Percentiles rank a stretch among this genome's conserved stretches.
Conservation (phyloP, 2,329 filamentous ascomycete genomes). For the Scedosporium dehoogii region DNA sequence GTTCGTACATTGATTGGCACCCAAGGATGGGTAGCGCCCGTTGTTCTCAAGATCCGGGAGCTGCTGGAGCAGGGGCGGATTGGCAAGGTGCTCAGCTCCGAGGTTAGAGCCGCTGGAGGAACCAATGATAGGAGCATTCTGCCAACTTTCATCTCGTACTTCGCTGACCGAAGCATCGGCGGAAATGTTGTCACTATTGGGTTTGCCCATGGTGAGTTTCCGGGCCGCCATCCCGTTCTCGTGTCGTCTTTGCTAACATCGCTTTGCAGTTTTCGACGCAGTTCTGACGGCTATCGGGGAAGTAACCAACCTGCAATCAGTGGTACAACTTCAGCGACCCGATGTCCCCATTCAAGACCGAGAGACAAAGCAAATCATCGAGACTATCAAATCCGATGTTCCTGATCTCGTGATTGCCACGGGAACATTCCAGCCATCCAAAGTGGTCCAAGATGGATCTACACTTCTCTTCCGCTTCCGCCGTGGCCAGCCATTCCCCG, state of each 20-base stretch:
- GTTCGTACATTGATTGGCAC: slow-evolving; percentile 35
- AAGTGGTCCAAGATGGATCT: slow-evolving; percentile 21
- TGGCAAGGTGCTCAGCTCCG: slow-evolving; percentile 42
- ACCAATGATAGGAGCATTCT: slow-evolving; percentile 22
- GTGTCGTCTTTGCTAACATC: neutral
- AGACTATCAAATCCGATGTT: slow-evolving; percentile 26
- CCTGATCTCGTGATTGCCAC: slow-evolving; percentile 29
- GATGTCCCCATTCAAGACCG: slow-evolving; percentile 23
- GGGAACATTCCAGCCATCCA: slow-evolving; percentile 24
- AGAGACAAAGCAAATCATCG: slow-evolving; percentile 18
- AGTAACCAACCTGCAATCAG: neutral
- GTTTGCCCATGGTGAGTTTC: slow-evolving; percentile 30
- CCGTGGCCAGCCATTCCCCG: slow-evolving; percentile 37
- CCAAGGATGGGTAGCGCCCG: slow-evolving; percentile 38
- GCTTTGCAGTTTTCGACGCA: neutral
- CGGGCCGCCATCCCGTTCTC: slow-evolving; percentile 20
- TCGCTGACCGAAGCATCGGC: slow-evolving; percentile 34
- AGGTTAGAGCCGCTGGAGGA: slow-evolving; percentile 28
- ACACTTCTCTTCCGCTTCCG: slow-evolving; percentile 34
- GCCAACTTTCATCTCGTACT: slow-evolving; percentile 31
- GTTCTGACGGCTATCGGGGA: neutral
- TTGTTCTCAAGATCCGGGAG: slow-evolving; percentile 24
- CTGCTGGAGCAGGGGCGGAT: slow-evolving; percentile 34
- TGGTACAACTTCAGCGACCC: slow-evolving; percentile 27
- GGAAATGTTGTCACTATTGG: slow-evolving; percentile 33